Base-by-base conservation (phyloP, 208 protist species). In the Acanthamoeba healyi region DNA sequence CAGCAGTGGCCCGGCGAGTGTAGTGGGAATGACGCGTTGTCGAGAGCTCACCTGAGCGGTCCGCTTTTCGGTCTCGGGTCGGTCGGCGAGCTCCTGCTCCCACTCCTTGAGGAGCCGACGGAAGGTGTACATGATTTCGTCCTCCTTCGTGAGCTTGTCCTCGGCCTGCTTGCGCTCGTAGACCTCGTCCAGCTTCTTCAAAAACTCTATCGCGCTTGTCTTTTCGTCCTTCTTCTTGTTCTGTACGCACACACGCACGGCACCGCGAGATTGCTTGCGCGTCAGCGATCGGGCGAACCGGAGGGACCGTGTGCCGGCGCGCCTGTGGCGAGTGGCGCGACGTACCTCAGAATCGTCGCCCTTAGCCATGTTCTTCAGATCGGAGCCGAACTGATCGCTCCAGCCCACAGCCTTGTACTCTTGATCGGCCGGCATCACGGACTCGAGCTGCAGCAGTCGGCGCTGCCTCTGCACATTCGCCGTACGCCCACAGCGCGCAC, bases 111-210 rank as follows among this genome's bases (percentile, higher is more conserved):
- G 74, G n/a, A 84, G 44, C n/a, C 74, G 74, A 24, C 44, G 36
- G 74, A 84, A 54, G 24, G 44, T 44, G 74, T 84, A 84, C 22
- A 84, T 26, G 40, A 84, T 54, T 22, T 44, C 74, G 74, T 84
- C 74, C 74, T 84, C 74, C 44, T 84, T 84, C 36, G 40, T 56
- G 34, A 84, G 74, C 74, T 44, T 84, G 63, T 72, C 63, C 34
- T 72, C 63, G 9, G 63, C 63, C 34, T 36, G 63, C 63, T 72
- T 72, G 63, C 63, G 63, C 34, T 32, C 34, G 63, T 72, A 72
- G n/a, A 29, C 36, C 36, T 84, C 74, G 40, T 84, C 74, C 40
- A 84, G 40, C 44, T 84, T 54, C 74, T 84, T 54, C n/a, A 54
- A 36, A 10, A 84, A 54, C 36, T 84, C 74, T 1, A 32, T 38